Percentiles rank a stretch among this genome's conserved stretches.
These are phyloP conservation scores for Penicillium tannophilum DNA, from an alignment of 495 filamentous ascomycete species.

Conservation along the genomic window DNA sequence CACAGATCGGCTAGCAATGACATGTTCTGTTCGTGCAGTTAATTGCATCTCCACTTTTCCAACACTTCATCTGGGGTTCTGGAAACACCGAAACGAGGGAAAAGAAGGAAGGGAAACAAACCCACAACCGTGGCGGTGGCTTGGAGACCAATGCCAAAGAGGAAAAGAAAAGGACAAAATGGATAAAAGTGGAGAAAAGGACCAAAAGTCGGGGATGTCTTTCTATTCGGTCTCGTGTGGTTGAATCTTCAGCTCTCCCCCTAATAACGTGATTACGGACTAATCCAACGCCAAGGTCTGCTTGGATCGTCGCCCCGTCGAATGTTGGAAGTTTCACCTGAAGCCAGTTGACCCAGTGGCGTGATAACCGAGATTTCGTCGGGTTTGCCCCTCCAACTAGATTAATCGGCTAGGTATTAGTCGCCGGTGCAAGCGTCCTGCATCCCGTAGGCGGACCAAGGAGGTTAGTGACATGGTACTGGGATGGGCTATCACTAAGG, in stretches of 20 bases:
- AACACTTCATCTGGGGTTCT: slow-evolving; percentile 33
- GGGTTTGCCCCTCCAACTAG: neutral
- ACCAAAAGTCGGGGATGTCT: neutral
- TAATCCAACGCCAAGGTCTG: slow-evolving; percentile 11
- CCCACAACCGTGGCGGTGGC: slow-evolving; percentile 32
- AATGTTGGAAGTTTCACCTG: slow-evolving; percentile 3
- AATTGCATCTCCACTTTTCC: neutral
- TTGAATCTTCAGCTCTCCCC: slow-evolving; percentile 2
- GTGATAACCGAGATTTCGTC: slow-evolving; percentile 17
- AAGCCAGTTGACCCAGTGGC: slow-evolving; percentile 15
- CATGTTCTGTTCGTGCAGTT: slow-evolving; percentile 6
- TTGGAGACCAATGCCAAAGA: slow-evolving; percentile 17
- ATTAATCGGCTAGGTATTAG: neutral
- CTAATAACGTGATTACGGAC: slow-evolving; percentile 6
- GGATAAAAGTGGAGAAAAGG: slow-evolving; percentile 14
- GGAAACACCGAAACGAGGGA: slow-evolving; percentile 29
- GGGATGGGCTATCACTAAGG: slow-evolving; percentile 13
- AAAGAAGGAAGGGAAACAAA: slow-evolving; percentile 13
- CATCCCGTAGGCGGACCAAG: slow-evolving; percentile 6
- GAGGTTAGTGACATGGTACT: slow-evolving; percentile 27
- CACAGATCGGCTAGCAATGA: slow-evolving; percentile 8
- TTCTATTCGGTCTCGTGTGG: neutral
- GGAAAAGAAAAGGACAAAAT: slow-evolving; percentile 7
- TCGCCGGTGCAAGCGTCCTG: slow-evolving; percentile 1
- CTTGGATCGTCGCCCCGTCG: slow-evolving; percentile 22